Evolutionary conservation across 345 rosid species (phyloP).

Genomic region (Gossypium rotundifolium): DNA sequence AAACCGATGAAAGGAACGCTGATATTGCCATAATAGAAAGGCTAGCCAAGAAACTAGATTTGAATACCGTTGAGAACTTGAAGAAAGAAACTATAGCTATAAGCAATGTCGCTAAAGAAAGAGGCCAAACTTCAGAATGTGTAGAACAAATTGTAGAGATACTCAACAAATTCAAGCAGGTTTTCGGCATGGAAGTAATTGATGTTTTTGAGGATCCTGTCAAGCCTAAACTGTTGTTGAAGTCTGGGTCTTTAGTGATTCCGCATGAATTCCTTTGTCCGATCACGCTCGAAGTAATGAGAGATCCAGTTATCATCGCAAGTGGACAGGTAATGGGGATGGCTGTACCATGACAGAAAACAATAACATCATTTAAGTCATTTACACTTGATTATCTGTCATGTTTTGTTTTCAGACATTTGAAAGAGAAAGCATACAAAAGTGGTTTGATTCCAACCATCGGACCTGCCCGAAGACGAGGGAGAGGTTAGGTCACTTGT

Average conservation of each 20-base stretch:
- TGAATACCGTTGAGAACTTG: conserved; percentile 47
- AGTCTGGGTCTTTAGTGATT: conserved; percentile 40
- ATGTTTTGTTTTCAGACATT: conserved; percentile 40
- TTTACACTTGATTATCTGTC: neutral
- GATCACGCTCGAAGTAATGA: conserved; percentile 68
- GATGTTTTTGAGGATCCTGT: conserved; percentile 31
- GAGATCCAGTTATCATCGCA: conserved; percentile 69
- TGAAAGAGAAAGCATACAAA: conserved; percentile 65
- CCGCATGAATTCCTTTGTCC: conserved; percentile 83
- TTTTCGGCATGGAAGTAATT: conserved; percentile 45
- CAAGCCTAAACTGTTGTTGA: conserved; percentile 26
- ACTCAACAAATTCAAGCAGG: conserved; percentile 55
- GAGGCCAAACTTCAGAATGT: conserved; percentile 34
- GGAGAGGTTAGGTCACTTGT: conserved; percentile 44
- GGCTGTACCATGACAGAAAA: neutral
- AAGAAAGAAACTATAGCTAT: conserved; percentile 51
- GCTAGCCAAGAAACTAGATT: conserved; percentile 64
- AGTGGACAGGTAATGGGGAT: conserved; percentile 57
- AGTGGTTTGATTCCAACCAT: conserved; percentile 64
- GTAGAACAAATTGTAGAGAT: conserved; percentile 48
- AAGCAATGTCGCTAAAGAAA: conserved; percentile 41
- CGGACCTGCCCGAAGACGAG: conserved; percentile 70
- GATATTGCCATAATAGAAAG: conserved; percentile 69
- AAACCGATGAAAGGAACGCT: conserved; percentile 50
- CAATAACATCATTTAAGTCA: neutral